A percentile compares a stretch with the other conserved stretches of the same genome.
Conservation (phyloP, 495 filamentous ascomycete genomes). For the Talaromyces nanjingensis region DNA sequence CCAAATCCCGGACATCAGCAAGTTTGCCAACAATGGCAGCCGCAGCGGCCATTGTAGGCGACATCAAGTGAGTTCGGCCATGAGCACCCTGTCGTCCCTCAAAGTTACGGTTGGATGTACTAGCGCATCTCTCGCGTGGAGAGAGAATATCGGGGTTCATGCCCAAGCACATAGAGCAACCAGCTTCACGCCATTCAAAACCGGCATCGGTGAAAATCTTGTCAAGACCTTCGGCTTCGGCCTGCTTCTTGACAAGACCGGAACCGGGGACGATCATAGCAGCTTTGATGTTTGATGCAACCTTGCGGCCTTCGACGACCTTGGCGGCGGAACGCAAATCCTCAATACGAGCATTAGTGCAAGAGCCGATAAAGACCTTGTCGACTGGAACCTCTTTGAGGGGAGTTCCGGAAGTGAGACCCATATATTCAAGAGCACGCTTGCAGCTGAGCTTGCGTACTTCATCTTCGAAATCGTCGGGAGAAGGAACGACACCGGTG, state of each 20-base stretch:
- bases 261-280: constrained; percentile 97
- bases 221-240: constrained; percentile 86
- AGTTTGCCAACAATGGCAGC: constrained; percentile 86
- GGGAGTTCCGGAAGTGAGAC: constrained; percentile 70
- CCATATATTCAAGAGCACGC: constrained; percentile 93
- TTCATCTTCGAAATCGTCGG: constrained; percentile 74
- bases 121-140: constrained; percentile 87
- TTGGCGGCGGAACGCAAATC: constrained; percentile 84
- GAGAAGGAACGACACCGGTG: constrained; percentile 80
- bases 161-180: constrained; percentile 96
- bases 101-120: constrained; percentile 95
- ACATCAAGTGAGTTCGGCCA: constrained; percentile 93
- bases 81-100: constrained; percentile 93
- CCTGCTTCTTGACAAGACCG: constrained; percentile 87
- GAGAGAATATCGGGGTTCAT: constrained; percentile 99
- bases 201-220: constrained; percentile 87
- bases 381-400: constrained; percentile 89
- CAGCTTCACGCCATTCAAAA: constrained; percentile 97
- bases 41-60: constrained; percentile 91
- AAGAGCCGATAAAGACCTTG: constrained; percentile 97
- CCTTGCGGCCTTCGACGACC: constrained; percentile 77
- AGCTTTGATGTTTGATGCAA: constrained; percentile 80
- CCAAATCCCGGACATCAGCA: constrained; percentile 79
- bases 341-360: constrained; percentile 95
- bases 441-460: constrained; percentile 69